Conservation (phyloP, 805 yeast genomes). For the Candida gorgasii region DNA sequence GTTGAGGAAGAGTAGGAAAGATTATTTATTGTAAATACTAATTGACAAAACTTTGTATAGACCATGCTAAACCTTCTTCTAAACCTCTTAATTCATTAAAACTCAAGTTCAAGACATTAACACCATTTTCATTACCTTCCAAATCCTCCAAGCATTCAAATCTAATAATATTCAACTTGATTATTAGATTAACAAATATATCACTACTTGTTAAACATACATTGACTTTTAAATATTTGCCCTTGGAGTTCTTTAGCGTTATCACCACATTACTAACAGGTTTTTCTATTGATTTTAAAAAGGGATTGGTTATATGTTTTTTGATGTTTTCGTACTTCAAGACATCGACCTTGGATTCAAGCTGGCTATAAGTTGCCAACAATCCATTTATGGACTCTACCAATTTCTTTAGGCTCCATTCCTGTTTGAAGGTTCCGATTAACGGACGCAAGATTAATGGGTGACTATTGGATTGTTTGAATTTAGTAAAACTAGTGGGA, state of each 20-base stretch:
- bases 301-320: constrained; percentile 28
- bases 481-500: constrained; percentile 49
- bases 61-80: constrained; percentile 59
- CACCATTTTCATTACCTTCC: constrained; percentile 29
- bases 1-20: constrained; percentile 21
- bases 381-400: constrained; percentile 28
- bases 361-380: constrained; percentile 15
- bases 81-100: constrained; percentile 54
- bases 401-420: constrained; percentile 35
- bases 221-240: constrained; percentile 24
- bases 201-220: constrained; percentile 40
- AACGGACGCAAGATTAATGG: constrained; percentile 55
- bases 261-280: constrained; percentile 35
- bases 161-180: constrained; percentile 36
- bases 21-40: constrained; percentile 9
- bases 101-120: constrained; percentile 43
- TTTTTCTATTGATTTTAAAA: constrained; percentile 38
- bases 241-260: constrained; percentile 21
- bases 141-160: constrained; percentile 27
- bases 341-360: constrained; percentile 5
- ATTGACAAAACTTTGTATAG: constrained; percentile 34
- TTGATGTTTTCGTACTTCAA: constrained; percentile 29
- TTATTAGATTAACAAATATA: constrained; percentile 39
- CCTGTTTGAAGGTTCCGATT: constrained; percentile 60
- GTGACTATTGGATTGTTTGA: constrained; percentile 44